A percentile compares a stretch with the other conserved stretches of the same genome.
Evolutionary conservation across 2,329 filamentous ascomycete species (phyloP).

Genomic region (Eutypa lata): DNA sequence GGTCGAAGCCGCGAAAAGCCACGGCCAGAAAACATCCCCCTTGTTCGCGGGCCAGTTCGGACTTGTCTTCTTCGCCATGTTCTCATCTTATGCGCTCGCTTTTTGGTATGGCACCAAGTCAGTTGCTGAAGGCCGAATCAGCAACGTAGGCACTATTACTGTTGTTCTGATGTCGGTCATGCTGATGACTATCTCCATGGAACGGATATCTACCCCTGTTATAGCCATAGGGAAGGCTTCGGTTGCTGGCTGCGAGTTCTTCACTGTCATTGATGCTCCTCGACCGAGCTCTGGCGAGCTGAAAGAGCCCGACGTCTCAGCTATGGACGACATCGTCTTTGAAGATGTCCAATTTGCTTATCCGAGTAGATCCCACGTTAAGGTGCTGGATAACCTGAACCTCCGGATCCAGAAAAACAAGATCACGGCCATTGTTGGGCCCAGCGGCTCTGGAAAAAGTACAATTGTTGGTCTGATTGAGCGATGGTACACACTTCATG

Average conservation of each 20-base stretch:
- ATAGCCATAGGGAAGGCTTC: constrained; percentile 57
- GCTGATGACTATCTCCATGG: constrained; percentile 54
- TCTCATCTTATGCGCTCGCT: constrained; percentile 50
- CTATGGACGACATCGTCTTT: constrained; percentile 55
- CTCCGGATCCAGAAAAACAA: constrained; percentile 61
- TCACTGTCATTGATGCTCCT: constrained; percentile 51
- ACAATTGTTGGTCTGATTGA: constrained; percentile 71
- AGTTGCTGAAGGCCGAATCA: constrained; percentile 42
- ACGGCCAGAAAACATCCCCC: constrained; percentile 48
- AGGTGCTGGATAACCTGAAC: constrained; percentile 58
- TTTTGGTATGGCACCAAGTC: constrained; percentile 63
- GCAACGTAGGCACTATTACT: constrained; percentile 51
- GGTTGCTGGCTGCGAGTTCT: constrained; percentile 57
- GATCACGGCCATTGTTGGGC: constrained; percentile 70
- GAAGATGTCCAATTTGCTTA: constrained; percentile 70
- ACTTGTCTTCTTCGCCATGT: constrained; percentile 53
- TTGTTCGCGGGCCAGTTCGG: constrained; percentile 51
- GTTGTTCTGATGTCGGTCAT: constrained; percentile 58
- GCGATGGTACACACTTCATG: constrained; percentile 65
- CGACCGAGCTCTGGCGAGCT: constrained; percentile 38
- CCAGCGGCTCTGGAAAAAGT: constrained; percentile 71
- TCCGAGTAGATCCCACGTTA: constrained; percentile 61
- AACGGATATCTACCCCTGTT: constrained; percentile 55
- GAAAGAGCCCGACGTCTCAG: constrained; percentile 46
- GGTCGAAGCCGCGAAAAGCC: constrained; percentile 50